Base-by-base conservation (phyloP, 2,329 filamentous ascomycete species). In the Clarireedia paspali region DNA sequence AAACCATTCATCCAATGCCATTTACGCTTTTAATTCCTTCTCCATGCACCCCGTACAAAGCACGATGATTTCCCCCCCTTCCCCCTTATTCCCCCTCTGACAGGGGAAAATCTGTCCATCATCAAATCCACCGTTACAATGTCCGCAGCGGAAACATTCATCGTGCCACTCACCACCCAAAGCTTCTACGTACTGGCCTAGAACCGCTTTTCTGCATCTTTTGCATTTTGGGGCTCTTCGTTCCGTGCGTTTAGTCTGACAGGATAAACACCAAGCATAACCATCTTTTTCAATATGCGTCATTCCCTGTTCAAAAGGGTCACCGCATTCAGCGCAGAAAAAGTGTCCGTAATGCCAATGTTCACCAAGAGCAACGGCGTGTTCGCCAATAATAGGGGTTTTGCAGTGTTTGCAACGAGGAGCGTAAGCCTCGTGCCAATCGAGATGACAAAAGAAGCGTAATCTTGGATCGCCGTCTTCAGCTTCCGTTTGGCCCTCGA, bases 331-430 rank as follows among this genome's bases (percentile, higher is more conserved):
- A 44, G 94, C 94, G 69, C 94, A 99, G 80, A 99, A 99, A 75
- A 99, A 99, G 73, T 99, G 94, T 0, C 94, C 94, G 53, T 89
- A 88, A 71, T 99, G 94, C 89, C 90, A 99, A 73, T 96, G 91
- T n/a, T 86, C 83, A 1, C 94, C 94, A 56, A 95, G 89, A 1
- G 94, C 94, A 14, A 96, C 86, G 34, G 96, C 85, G 63, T 97
- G 90, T 72, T 97, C 91, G 44, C 91, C 91, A 63, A 97, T 85
- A 66, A 99, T 99, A 3, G 94, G 92, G 6, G 94, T 99, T 70
- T 88, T 91, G 80, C 94, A 99, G 70, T 89, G 91, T 74, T 94
- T 94, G 79, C 94, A 99, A 44, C 90, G 84, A 4, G 94, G 94
- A 34, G 88, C 91, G 72, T 89, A 99, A 53, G 88, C 77, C 73